These are phyloP conservation scores for Heliophila coronopifolia DNA, from an alignment of 441 rosid species.

Conservation along the genomic window DNA sequence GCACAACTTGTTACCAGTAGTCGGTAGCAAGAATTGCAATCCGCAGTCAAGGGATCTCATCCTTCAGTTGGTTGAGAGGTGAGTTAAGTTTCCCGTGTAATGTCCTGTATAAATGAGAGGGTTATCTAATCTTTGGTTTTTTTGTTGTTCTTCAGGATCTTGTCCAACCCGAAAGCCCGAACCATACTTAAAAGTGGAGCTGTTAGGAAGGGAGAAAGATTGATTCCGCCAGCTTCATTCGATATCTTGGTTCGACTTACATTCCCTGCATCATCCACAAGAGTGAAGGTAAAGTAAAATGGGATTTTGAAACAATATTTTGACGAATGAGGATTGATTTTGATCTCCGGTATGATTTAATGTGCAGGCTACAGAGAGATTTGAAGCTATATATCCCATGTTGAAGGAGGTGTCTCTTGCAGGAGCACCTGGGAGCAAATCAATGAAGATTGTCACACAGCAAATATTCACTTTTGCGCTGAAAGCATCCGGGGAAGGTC, in stretches of 20 bases:
- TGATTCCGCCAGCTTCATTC: constrained; percentile 70
- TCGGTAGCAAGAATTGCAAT: constrained; percentile 49
- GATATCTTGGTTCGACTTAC: constrained; percentile 62
- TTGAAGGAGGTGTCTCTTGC: constrained; percentile 79
- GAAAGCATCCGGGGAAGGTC: constrained; percentile 79
- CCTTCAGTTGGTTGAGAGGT: constrained; percentile 74
- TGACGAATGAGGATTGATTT: constrained; percentile 9
- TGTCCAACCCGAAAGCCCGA: constrained; percentile 62
- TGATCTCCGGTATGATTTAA: constrained; percentile 10
- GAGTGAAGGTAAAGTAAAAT: constrained; percentile 51
- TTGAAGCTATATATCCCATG: constrained; percentile 63
- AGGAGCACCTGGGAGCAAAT: constrained; percentile 73
- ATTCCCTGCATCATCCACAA: constrained; percentile 65
- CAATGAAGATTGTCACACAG: constrained; percentile 70
- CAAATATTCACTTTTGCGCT: constrained; percentile 53
- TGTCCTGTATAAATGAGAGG: background rate
- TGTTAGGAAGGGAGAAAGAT: constrained; percentile 78
- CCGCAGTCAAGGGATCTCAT: constrained; percentile 78
- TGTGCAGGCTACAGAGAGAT: constrained; percentile 80
- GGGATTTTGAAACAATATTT: constrained; percentile 5
- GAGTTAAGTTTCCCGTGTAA: background rate
- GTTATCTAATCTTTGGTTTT: constrained; percentile 12
- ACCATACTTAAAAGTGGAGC: constrained; percentile 70
- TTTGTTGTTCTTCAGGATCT: constrained; percentile 40
- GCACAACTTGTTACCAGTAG: constrained; percentile 53